Conservation (phyloP, 2,329 filamentous ascomycete species). For the Colletotrichum gloeosporioides region DNA sequence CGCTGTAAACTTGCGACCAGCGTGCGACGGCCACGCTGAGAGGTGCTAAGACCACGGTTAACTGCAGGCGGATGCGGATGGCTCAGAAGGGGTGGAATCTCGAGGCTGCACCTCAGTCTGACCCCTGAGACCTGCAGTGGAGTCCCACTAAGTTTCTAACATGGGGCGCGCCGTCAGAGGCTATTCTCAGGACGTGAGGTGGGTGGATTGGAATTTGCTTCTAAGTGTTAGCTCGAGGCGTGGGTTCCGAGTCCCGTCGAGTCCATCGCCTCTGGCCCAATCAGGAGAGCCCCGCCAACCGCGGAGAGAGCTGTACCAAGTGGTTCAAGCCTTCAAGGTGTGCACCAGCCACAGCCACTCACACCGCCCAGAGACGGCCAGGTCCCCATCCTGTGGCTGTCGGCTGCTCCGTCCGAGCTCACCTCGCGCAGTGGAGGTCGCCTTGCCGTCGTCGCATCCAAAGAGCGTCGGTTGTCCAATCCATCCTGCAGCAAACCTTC, state of each 20-base stretch:
- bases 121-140: slow-evolving; percentile 14
- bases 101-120: not conserved
- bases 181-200: not conserved
- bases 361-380: not conserved
- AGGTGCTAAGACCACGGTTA: not conserved
- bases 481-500: slow-evolving; percentile 3
- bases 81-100: not conserved
- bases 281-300: not conserved
- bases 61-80: not conserved
- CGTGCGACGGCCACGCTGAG: not conserved
- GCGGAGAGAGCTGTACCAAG: not conserved
- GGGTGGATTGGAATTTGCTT: not conserved
- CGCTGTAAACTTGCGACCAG: slow-evolving; percentile 7
- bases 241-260: not conserved
- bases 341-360: not conserved
- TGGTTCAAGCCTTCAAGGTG: not conserved
- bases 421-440: not conserved
- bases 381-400: not conserved
- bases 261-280: not conserved
- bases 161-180: not conserved
- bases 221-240: not conserved
- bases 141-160: not conserved
- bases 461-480: not conserved
- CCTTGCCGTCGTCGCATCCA: not conserved
- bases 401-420: not conserved